phyloP scores from a whole-genome alignment of 2,329 filamentous ascomycete species.

The Diaporthe destruens region DNA sequence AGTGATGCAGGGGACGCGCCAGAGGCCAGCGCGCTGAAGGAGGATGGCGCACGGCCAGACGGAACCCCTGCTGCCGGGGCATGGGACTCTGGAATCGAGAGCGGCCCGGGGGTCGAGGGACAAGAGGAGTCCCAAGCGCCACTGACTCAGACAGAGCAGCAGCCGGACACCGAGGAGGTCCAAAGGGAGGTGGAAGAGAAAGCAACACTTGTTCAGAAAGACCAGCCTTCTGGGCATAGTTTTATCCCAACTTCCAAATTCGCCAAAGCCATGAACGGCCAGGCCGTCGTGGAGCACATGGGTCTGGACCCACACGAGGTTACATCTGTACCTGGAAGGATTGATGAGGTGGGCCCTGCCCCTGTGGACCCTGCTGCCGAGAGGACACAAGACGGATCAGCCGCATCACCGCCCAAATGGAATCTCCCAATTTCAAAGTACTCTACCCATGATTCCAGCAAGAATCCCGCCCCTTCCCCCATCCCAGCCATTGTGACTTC shows the following conservation, averaged over 20 bases:
- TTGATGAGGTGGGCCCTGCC: slow-evolving; percentile 42
- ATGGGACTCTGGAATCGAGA: slow-evolving; percentile 19
- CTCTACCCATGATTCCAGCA: slow-evolving; percentile 54
- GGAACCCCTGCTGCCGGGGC: slow-evolving; percentile 15
- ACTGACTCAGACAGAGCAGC: slow-evolving; percentile 37
- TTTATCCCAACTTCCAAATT: slow-evolving; percentile 47
- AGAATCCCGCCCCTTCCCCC: slow-evolving; percentile 41
- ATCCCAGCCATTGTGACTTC: slow-evolving; percentile 43
- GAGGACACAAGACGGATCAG: slow-evolving; percentile 42
- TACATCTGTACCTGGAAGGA: slow-evolving; percentile 41
- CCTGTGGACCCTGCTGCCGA: slow-evolving; percentile 39
- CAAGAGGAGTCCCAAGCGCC: slow-evolving; percentile 33
- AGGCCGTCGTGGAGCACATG: slow-evolving; percentile 41
- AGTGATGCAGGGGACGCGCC: slow-evolving; percentile 36
- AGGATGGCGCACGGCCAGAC: slow-evolving; percentile 34
- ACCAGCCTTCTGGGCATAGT: slow-evolving; percentile 35
- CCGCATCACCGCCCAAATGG: slow-evolving; percentile 42
- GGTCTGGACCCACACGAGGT: slow-evolving; percentile 41
- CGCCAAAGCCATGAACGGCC: slow-evolving; percentile 41
- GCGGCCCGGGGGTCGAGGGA: slow-evolving; percentile 25
- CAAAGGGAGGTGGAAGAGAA: slow-evolving; percentile 32
- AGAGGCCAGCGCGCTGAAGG: slow-evolving; percentile 34
- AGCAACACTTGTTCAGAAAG: slow-evolving; percentile 22
- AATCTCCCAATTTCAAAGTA: slow-evolving; percentile 58
- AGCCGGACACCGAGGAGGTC: slow-evolving; percentile 16